Conservation (phyloP, 495 filamentous ascomycete species). For the Coniosporium apollinis region DNA sequence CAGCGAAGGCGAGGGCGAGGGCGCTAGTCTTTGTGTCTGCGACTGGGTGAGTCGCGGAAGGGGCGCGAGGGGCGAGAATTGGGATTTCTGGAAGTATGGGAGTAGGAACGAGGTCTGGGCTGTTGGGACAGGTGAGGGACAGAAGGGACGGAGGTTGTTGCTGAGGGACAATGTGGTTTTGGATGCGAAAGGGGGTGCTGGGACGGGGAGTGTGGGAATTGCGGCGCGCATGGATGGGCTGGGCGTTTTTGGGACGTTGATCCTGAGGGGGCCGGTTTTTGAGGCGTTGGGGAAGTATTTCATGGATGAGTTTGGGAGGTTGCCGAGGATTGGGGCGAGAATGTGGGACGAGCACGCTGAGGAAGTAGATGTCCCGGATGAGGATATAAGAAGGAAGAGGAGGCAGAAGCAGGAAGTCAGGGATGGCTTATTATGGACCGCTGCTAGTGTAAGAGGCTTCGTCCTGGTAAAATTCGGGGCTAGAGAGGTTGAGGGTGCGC, state of each 20-base stretch:
- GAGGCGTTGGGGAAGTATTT: slow-evolving; percentile 48
- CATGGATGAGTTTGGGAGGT: slow-evolving; percentile 50
- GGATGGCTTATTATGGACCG: slow-evolving; percentile 65
- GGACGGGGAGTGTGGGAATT: slow-evolving; percentile 20
- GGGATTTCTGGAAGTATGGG: slow-evolving; percentile 61
- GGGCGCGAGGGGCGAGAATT: slow-evolving; percentile 75
- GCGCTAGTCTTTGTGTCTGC: slow-evolving; percentile 54
- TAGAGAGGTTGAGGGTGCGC: slow-evolving; percentile 41
- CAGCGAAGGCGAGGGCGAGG: slow-evolving; percentile 23
- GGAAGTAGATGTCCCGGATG: slow-evolving; percentile 17
- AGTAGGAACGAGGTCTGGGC: slow-evolving; percentile 79
- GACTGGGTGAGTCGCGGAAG: slow-evolving; percentile 90
- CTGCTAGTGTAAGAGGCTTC: slow-evolving; percentile 64
- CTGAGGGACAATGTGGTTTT: slow-evolving; percentile 71
- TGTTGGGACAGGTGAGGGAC: slow-evolving; percentile 15
- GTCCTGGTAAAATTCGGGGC: slow-evolving; percentile 77
- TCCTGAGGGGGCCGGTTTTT: slow-evolving; percentile 62
- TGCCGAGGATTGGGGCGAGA: slow-evolving; percentile 71
- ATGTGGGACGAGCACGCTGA: slow-evolving; percentile 44
- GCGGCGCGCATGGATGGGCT: slow-evolving; percentile 44
- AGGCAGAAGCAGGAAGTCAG: slow-evolving; percentile 34
- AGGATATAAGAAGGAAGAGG: slow-evolving; percentile 23
- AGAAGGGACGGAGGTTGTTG: slow-evolving; percentile 40
- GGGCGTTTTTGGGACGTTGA: slow-evolving; percentile 63
- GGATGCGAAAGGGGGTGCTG: slow-evolving; percentile 27